Evolutionary conservation across 108 stramenopile genomes (phyloP).

Genomic region (Cyclotella baltica): DNA sequence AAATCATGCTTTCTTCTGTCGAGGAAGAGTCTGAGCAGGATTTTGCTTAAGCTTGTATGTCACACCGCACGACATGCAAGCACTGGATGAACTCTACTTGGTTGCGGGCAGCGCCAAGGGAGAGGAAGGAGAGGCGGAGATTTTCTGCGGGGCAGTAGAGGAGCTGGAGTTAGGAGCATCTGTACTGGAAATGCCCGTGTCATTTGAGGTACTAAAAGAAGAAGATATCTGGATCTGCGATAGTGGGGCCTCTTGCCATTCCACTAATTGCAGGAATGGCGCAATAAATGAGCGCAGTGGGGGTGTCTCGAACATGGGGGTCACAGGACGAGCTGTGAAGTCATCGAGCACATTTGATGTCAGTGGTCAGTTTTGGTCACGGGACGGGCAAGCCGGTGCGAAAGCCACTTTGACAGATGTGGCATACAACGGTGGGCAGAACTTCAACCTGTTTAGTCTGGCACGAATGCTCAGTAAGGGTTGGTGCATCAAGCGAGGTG

Average conservation of each 20-base stretch:
- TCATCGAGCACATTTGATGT: not conserved
- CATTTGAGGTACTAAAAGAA: not conserved
- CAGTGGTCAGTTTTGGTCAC: not conserved
- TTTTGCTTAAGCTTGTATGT: not conserved
- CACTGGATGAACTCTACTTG: not conserved
- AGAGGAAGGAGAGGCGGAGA: not conserved
- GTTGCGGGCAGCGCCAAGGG: not conserved
- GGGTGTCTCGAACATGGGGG: not conserved
- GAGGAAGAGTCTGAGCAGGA: no score
- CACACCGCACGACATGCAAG: not conserved
- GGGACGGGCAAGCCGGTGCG: no score
- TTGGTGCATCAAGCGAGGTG: no score
- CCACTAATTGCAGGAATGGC: not conserved
- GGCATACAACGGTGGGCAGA: no score
- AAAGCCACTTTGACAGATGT: no score
- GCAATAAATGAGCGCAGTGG: not conserved
- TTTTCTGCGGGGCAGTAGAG: no score
- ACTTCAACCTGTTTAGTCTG: no score
- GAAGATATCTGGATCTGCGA: not conserved
- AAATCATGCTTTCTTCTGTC: not conserved
- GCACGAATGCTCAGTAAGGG: no score
- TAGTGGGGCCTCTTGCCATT: not conserved
- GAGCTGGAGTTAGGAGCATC: no score
- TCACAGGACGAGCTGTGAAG: not conserved
- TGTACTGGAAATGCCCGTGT: no score